Evolutionary conservation across 768 basidiomycete species (phyloP).

Genomic region (Russula vinacea): DNA sequence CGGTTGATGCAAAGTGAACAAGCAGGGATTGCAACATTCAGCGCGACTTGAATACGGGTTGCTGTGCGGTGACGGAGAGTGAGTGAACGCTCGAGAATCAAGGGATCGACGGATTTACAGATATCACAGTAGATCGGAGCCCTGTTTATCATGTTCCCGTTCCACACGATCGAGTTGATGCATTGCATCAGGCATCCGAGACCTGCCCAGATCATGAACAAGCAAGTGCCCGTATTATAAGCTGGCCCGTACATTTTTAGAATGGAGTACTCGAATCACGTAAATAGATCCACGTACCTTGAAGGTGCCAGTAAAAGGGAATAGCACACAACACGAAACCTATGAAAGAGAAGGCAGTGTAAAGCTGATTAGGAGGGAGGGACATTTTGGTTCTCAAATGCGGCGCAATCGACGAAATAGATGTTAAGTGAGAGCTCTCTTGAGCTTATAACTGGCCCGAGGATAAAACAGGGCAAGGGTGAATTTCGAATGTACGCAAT

Average conservation of each 20-base stretch:
- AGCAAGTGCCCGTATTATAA: conserved; percentile 69
- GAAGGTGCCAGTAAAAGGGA: conserved; percentile 56
- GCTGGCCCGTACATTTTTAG: conserved; percentile 4
- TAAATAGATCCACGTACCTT: conserved; percentile 35
- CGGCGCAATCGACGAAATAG: not conserved
- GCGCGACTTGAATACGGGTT: conserved; percentile 39
- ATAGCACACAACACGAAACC: conserved; percentile 47
- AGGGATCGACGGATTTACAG: not conserved
- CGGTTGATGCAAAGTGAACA: conserved; percentile 48
- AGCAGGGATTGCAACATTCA: conserved; percentile 40
- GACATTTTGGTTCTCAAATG: not conserved
- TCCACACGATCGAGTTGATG: not conserved
- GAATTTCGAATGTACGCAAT: too few species aligned
- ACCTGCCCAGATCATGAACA: conserved; percentile 65
- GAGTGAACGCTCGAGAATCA: not conserved
- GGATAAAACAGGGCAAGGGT: too few species aligned
- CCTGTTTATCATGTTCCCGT: not conserved
- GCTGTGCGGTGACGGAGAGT: conserved; percentile 34
- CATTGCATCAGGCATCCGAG: not conserved
- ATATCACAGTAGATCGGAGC: not conserved
- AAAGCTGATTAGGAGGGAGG: conserved; percentile 30
- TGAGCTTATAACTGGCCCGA: not conserved
- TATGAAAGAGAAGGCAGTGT: conserved; percentile 43
- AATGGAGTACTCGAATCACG: too few species aligned
- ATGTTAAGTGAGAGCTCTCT: not conserved